A percentile compares a stretch with the other conserved stretches of the same genome.
These are phyloP conservation scores for Bassia scoparia DNA, from an alignment of 148 eudicot species.

Conservation along the genomic window DNA sequence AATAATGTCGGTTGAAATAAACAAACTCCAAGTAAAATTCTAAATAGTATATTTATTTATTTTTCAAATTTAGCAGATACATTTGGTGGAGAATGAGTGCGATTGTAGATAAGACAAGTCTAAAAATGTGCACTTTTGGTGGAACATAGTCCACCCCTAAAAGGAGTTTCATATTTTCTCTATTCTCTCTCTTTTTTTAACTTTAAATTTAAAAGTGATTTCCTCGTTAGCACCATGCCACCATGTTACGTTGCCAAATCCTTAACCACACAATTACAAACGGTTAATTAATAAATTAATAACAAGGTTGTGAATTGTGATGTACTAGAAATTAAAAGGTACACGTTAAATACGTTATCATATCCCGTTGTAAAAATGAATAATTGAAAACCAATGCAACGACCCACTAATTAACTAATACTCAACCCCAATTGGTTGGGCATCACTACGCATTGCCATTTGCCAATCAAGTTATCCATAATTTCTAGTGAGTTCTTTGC, in stretches of 20 bases:
- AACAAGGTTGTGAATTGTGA: background rate
- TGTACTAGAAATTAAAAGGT: background rate
- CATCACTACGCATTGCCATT: background rate
- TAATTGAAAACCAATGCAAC: background rate
- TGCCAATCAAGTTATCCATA: conserved; percentile 5
- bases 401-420: conserved; percentile 2
- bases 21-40: too few relatives aligned
- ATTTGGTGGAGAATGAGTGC: background rate
- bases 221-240: background rate
- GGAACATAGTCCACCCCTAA: background rate
- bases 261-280: conserved; percentile 15
- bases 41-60: too few relatives aligned
- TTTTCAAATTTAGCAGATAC: too few relatives aligned
- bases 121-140: background rate
- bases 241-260: conserved; percentile 22
- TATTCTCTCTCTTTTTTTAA: too few relatives aligned
- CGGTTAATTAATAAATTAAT: too few relatives aligned
- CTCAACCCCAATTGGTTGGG: background rate
- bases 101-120: background rate
- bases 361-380: background rate
- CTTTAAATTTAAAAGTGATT: background rate
- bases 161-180: background rate
- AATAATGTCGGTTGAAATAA: too few relatives aligned
- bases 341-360: conserved; percentile 8
- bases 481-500: background rate